These are phyloP conservation scores for Penicillium nordicum DNA, from an alignment of 2,329 filamentous ascomycete genomes.

Conservation along the genomic window DNA sequence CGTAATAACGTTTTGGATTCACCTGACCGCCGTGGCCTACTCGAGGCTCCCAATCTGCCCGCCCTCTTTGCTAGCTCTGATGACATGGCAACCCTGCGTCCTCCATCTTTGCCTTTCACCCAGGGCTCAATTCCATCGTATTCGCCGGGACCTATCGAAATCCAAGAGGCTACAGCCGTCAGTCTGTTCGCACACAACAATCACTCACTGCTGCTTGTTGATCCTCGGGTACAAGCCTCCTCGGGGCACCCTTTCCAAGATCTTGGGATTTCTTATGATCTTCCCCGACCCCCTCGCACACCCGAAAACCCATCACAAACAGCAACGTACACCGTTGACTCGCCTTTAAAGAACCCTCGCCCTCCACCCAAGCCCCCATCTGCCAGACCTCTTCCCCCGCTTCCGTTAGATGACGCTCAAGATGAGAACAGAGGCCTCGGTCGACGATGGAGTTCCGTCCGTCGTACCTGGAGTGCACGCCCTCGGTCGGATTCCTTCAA, in stretches of 20 bases:
- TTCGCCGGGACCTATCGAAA: constrained; percentile 53
- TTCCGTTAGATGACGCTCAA: constrained; percentile 41
- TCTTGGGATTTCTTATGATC: constrained; percentile 13
- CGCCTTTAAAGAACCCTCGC: constrained; percentile 58
- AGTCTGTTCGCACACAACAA: constrained; percentile 63
- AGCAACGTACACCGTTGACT: constrained; percentile 44
- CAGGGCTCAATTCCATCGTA: constrained; percentile 46
- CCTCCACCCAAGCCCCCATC: constrained; percentile 56
- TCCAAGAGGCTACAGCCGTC: constrained; percentile 60
- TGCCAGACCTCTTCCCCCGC: constrained; percentile 55
- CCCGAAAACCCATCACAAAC: constrained; percentile 23
- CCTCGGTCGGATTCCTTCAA: constrained; percentile 42
- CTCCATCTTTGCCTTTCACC: constrained; percentile 50
- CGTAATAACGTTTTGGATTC: constrained; percentile 20
- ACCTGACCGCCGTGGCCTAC: constrained; percentile 14
- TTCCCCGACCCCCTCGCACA: constrained; percentile 22
- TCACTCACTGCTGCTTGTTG: constrained; percentile 61
- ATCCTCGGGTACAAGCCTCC: constrained; percentile 43
- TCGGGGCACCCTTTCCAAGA: constrained; percentile 31
- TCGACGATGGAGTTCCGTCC: constrained; percentile 38
- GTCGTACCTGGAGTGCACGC: constrained; percentile 37
- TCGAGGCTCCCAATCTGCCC: constrained; percentile 34
- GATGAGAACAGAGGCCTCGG: constrained; percentile 21
- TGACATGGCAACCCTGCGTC: constrained; percentile 43
- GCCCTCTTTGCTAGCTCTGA: constrained; percentile 37